These are phyloP conservation scores for Clarireedia hainanense DNA, from an alignment of 2,329 filamentous ascomycete species.

Conservation along the genomic window DNA sequence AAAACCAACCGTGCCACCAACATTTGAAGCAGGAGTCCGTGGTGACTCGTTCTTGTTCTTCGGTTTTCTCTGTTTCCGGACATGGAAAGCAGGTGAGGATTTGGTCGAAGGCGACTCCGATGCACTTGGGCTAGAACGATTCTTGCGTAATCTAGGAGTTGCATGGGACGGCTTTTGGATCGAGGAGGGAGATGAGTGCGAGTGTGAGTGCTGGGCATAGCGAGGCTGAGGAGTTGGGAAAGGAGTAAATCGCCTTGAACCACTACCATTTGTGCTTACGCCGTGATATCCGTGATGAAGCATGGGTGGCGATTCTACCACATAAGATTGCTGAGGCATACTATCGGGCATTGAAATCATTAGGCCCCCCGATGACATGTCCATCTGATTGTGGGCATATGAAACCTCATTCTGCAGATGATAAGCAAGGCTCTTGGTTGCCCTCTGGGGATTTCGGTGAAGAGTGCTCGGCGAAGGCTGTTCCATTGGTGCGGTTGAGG, in stretches of 20 bases:
- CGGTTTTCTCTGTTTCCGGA: conserved; percentile 22
- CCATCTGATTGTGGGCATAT: conserved; percentile 17
- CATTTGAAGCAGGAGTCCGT: conserved; percentile 30
- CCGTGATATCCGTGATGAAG: conserved; percentile 15
- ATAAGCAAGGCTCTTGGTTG: conserved; percentile 23
- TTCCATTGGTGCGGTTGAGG: conserved; percentile 20
- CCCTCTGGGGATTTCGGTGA: conserved; percentile 22
- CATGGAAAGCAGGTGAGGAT: conserved; percentile 13
- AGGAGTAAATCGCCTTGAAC: conserved; percentile 6
- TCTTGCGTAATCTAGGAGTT: not conserved
- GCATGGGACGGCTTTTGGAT: conserved; percentile 8
- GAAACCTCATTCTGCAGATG: conserved; percentile 26
- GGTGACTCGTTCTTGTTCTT: conserved; percentile 24
- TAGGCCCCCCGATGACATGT: conserved; percentile 21
- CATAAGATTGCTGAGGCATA: conserved; percentile 16
- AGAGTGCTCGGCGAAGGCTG: conserved; percentile 22
- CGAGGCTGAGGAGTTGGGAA: not conserved
- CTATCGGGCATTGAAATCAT: conserved; percentile 26
- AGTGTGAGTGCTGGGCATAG: not conserved
- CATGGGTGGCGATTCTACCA: conserved; percentile 17
- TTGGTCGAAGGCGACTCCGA: conserved; percentile 15
- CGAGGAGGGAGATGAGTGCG: conserved; percentile 1
- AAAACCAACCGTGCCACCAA: conserved; percentile 49
- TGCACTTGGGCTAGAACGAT: conserved; percentile 9
- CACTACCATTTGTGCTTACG: not conserved